phyloP scores from a whole-genome alignment of 805 yeast genomes.

The Starmerella scarabaei region DNA sequence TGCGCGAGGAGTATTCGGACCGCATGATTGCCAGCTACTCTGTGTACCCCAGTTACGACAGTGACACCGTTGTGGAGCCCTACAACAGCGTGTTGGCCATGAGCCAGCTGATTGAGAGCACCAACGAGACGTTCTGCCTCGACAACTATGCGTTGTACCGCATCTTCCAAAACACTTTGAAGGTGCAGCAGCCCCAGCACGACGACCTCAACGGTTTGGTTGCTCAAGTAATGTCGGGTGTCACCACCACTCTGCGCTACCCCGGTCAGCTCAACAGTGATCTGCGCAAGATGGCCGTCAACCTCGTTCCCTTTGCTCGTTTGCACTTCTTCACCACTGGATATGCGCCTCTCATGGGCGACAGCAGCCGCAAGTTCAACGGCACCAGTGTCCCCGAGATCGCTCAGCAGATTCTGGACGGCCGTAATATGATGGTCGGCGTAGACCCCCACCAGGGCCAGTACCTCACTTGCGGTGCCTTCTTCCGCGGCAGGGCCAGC shows the following conservation, averaged over 20 bases:
- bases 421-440: slow-evolving; percentile 93
- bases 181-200: slow-evolving; percentile 66
- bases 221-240: slow-evolving; percentile 88
- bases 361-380: slow-evolving; percentile 70
- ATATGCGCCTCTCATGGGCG: slow-evolving; percentile 79
- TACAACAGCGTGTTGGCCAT: slow-evolving; percentile 85
- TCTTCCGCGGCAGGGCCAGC: slow-evolving; percentile 86
- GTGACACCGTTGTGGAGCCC: slow-evolving; percentile 91
- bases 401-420: slow-evolving; percentile 86
- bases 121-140: slow-evolving; percentile 89
- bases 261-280: slow-evolving; percentile 94
- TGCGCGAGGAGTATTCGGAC: slow-evolving; percentile 87
- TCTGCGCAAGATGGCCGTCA: slow-evolving; percentile 83
- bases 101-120: slow-evolving; percentile 79
- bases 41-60: slow-evolving; percentile 81
- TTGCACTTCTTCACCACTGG: slow-evolving; percentile 93
- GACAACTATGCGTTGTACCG: slow-evolving; percentile 89
- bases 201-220: slow-evolving; percentile 70
- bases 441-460: slow-evolving; percentile 83
- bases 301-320: slow-evolving; percentile 89
- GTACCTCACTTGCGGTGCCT: slow-evolving; percentile 84
- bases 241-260: slow-evolving; percentile 83
- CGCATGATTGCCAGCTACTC: slow-evolving; percentile 94
- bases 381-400: slow-evolving; percentile 79
- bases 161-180: slow-evolving; percentile 76